These are phyloP conservation scores for Nidula microcarpa DNA, from an alignment of 768 basidiomycete genomes.

Conservation along the genomic window DNA sequence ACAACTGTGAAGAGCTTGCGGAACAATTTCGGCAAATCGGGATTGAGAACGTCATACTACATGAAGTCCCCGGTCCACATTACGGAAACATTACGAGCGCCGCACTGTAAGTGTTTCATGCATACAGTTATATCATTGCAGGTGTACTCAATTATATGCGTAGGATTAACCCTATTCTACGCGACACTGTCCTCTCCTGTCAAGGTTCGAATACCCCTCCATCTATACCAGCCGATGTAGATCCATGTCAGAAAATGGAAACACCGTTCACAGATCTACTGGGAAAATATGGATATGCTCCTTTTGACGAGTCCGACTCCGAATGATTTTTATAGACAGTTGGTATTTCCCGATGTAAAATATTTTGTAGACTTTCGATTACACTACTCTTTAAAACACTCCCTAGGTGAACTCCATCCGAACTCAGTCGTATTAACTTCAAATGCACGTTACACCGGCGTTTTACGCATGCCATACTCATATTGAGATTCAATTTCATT, in stretches of 20 bases:
- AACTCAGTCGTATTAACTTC: no score
- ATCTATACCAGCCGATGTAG: conserved; percentile 2
- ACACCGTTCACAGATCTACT: conserved; percentile 8
- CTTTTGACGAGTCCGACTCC: conserved; percentile 3
- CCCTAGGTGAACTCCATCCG: no score
- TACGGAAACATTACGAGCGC: conserved; percentile 8
- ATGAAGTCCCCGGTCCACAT: conserved; percentile 9
- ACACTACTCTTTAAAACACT: no score
- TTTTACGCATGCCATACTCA: no score
- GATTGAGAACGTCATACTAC: conserved; percentile 5
- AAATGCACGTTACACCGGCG: no score
- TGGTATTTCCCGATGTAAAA: no score
- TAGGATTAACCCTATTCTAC: conserved; percentile 11
- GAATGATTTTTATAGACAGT: neutral
- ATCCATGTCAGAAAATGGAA: conserved; percentile 3
- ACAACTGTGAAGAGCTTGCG: conserved; percentile 6
- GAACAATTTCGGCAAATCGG: conserved; percentile 5
- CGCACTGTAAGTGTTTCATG: conserved; percentile 3
- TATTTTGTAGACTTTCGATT: no score
- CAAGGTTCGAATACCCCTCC: conserved; percentile 4
- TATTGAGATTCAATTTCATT: no score
- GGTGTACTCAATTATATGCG: neutral
- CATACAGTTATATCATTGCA: neutral
- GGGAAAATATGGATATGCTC: conserved; percentile 6
- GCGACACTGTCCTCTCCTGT: conserved; percentile 7